Evolutionary conservation across 768 basidiomycete species (phyloP), one percentile per base, ranked within the genome.

Genomic region (Clitopilus passeckerianus): DNA sequence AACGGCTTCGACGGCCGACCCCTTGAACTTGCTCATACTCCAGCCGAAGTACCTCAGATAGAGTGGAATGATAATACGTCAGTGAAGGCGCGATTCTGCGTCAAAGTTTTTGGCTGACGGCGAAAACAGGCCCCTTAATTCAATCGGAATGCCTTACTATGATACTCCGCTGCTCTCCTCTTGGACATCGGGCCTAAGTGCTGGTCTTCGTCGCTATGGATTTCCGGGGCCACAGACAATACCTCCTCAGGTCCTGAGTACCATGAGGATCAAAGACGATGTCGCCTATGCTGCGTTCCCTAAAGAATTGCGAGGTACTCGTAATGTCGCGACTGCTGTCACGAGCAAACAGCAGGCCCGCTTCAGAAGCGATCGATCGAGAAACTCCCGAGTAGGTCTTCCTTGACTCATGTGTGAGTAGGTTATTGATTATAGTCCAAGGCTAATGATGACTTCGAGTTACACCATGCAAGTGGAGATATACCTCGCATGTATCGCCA

Each of bases 1-100:
- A 96, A 96, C 64, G 94, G 95, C 0, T 96, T 89, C 66, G 88
- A 93, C 60, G 93, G 93, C 1, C 85, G 91, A 63, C 85, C 91
- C 12, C 75, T 90, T 46, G 93, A 95, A 64, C 91, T 93, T 87
- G 86, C 91, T 1, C 91, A 95, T 70, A 70, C 81, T 8, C 82
- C 88, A 0, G 87, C 87, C 22, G 79, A 84, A 4, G 71, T 86
- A 1, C 86, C 89, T 1, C 76, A 86, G 18, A 85, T 95, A 50
- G 74, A 84, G n/a, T 98, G 95, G 95, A 82, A 80, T 1, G 84
- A 90, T 57, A 77, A 81, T 16, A 97, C 92, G 92, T 95, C 69
- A 67, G 87, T 71, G 1, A 18, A 5, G 34, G 30, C 7, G 8
- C 9, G n/a, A n/a, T n/a, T 33, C 41, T 24, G 20, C 54, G 44